These are phyloP conservation scores for Suhomyces pyralidae DNA, from an alignment of 805 yeast species.

Conservation along the genomic window DNA sequence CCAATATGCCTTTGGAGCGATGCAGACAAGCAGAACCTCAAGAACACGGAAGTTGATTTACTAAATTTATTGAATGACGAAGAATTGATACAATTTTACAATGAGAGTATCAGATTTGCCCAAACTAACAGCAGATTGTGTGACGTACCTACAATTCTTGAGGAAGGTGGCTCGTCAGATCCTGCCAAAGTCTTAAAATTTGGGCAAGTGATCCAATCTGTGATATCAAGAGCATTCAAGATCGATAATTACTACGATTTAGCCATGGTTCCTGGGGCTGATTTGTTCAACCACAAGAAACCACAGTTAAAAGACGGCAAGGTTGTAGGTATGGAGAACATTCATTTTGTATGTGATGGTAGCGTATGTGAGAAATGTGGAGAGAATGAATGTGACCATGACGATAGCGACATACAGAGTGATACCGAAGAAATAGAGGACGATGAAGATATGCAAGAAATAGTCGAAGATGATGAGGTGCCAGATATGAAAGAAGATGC, in stretches of 20 bases:
- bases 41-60: conserved; percentile 60
- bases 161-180: conserved; percentile 1
- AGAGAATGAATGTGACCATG: conserved; percentile 22
- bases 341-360: conserved; percentile 54
- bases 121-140: conserved; percentile 21
- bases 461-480: conserved; percentile 15
- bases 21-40: conserved; percentile 43
- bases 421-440: conserved; percentile 18
- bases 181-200: conserved; percentile 31
- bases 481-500: background rate
- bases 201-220: conserved; percentile 55
- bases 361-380: conserved; percentile 26
- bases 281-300: conserved; percentile 72
- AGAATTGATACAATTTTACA: conserved; percentile 41
- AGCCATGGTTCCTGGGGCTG: conserved; percentile 88
- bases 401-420: conserved; percentile 13
- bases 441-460: conserved; percentile 5
- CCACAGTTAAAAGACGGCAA: conserved; percentile 23
- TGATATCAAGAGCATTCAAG: conserved; percentile 77
- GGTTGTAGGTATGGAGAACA: conserved; percentile 45
- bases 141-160: conserved; percentile 37
- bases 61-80: conserved; percentile 55
- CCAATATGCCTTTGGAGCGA: conserved; percentile 71
- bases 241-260: conserved; percentile 73
- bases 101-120: conserved; percentile 44